Evolutionary conservation across 2,329 filamentous ascomycete species (phyloP), one percentile per base, ranked within the genome.

Genomic region (Aspergillus ustus): DNA sequence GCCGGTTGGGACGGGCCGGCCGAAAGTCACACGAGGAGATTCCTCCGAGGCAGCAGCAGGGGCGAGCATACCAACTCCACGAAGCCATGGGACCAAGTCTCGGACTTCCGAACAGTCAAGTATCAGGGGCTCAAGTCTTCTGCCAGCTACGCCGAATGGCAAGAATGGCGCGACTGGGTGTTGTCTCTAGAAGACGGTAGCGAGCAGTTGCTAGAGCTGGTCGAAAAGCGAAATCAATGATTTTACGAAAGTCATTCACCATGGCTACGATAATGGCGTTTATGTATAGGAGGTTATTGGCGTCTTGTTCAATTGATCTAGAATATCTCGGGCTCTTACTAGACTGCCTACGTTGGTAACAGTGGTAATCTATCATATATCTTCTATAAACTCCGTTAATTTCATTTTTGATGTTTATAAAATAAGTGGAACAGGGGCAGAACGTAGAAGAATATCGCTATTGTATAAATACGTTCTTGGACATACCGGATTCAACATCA

Each of bases 121-220:
- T 99, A 98, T 75, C 91, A 95, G 77, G 95, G 95, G 20, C 88
- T 88, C 78, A 93, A 92, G 81, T 85, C 89, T 58, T 88, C 82
- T 59, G 75, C 95, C 62, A 82, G 78, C 52, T 97, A 91, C 74
- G 77, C 75, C 1, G 91, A 94, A 70, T 98, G 89, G 84, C 89
- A 86, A 81, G 84, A 84, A 67, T 97, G 93, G 91, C 87, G 87
- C 73, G 84, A 89, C 17, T 95, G 92, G 90, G 85, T 88, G 17
- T 55, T 72, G 25, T 70, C 70, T 52, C 53, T 75, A 58, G 70
- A 70, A 9, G 73, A 73, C 52, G 73, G 73, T 7, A 63, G 57
- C 22, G 69, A 69, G 52, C 65, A 71, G 17, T 57, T 75, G 22
- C 54, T 71, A 31, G 34, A 28, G n/a, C 13, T 11, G 34, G 11